Evolutionary conservation across 257 asterid species (phyloP).

Genomic region (Jasminum sambac): DNA sequence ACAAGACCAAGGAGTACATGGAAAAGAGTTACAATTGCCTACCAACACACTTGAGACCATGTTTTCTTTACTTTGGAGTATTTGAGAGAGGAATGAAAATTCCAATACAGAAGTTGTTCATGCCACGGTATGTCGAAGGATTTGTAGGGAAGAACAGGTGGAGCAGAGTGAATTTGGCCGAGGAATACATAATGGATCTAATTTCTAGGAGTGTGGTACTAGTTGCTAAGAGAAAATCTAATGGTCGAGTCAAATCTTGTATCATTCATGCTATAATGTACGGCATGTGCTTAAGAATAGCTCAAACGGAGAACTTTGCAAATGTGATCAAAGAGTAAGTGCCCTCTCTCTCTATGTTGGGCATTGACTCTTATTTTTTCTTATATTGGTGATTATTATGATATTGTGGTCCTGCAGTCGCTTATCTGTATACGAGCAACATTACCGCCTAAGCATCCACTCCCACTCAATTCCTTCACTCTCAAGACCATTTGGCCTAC

Average conservation of each 20-base stretch:
- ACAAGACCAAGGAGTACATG: background rate
- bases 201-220: conserved; percentile 11
- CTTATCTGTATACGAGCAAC: background rate
- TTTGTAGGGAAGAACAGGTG: background rate
- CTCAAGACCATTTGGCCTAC: background rate
- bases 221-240: background rate
- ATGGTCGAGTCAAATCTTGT: background rate
- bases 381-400: background rate
- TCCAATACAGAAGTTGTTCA: background rate
- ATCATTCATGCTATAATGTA: conserved; percentile 13
- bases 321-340: background rate
- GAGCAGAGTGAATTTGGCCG: background rate
- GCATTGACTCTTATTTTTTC: no score
- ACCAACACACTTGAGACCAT: background rate
- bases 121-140: conserved; percentile 4
- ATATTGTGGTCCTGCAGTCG: background rate
- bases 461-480: background rate
- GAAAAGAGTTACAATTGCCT: conserved; percentile 10
- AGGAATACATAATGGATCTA: conserved; percentile 4
- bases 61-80: conserved; percentile 6
- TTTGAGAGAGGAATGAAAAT: background rate
- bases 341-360: no score
- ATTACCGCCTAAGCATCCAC: background rate
- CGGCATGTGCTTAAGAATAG: background rate
- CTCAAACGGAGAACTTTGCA: background rate